These are phyloP conservation scores for Daldinia concentrica DNA, from an alignment of 495 filamentous ascomycete species.

Conservation along the genomic window DNA sequence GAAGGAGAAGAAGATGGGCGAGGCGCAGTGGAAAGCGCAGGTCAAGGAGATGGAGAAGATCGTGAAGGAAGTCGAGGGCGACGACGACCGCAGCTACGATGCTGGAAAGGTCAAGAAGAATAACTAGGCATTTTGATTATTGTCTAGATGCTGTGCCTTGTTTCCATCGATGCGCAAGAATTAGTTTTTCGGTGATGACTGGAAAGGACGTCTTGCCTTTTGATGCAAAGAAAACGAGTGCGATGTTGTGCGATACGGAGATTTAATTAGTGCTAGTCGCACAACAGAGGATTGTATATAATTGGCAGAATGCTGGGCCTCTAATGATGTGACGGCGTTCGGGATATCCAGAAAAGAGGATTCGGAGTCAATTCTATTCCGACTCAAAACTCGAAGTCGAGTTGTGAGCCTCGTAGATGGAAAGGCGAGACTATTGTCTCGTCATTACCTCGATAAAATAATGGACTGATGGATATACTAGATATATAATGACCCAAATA, in stretches of 20 bases:
- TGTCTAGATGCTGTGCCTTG: not conserved
- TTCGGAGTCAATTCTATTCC: not conserved
- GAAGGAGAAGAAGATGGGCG: constrained; percentile 87
- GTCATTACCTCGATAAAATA: constrained; percentile 5
- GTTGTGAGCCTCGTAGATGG: not conserved
- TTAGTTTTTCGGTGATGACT: not conserved
- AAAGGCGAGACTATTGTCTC: constrained; percentile 2
- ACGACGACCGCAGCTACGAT: constrained; percentile 80
- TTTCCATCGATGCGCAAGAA: not conserved
- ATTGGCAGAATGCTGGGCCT: constrained; percentile 2
- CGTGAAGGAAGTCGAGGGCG: constrained; percentile 84
- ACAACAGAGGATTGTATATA: constrained; percentile 2
- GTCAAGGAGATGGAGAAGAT: constrained; percentile 86
- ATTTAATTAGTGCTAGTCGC: constrained; percentile 4
- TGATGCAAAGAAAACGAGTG: not conserved
- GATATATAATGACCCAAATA: constrained; percentile 5
- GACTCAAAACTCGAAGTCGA: not conserved
- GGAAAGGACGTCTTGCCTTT: not conserved
- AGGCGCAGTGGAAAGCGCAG: constrained; percentile 83
- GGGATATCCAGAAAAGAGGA: constrained; percentile 1
- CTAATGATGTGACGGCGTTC: constrained; percentile 4
- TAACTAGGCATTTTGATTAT: constrained; percentile 37
- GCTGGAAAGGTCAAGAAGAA: constrained; percentile 58
- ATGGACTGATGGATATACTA: constrained; percentile 2
- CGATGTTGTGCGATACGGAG: not conserved